Conservation (phyloP, 2,329 filamentous ascomycete genomes). For the Trichophyton benhamiae region DNA sequence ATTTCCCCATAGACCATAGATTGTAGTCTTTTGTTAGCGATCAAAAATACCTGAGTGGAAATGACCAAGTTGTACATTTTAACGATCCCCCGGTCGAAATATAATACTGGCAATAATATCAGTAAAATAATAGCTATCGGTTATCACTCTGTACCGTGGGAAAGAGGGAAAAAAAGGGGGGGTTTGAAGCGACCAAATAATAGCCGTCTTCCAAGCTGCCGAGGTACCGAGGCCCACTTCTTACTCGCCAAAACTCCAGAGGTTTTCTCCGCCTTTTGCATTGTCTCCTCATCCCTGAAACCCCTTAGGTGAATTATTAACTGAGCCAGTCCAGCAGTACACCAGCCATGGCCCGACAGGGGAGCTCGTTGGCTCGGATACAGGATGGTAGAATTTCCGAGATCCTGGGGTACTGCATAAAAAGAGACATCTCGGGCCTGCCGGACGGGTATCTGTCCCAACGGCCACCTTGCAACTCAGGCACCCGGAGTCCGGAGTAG, state of each 20-base stretch:
- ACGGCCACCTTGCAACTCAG: too few relatives aligned
- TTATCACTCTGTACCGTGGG: too few relatives aligned
- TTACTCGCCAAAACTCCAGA: background rate
- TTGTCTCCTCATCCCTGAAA: background rate
- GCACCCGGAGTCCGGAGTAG: background rate
- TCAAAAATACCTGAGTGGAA: background rate
- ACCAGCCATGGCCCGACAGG: background rate
- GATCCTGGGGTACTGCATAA: background rate
- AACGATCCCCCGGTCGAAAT: too few relatives aligned
- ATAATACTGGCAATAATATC: too few relatives aligned
- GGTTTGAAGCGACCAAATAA: background rate
- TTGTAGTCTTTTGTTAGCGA: background rate
- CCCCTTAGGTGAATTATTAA: background rate
- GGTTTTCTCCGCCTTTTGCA: background rate
- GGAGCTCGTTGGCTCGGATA: background rate
- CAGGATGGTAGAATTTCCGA: background rate
- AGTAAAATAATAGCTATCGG: too few relatives aligned
- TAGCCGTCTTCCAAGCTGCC: background rate
- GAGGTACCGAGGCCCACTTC: background rate
- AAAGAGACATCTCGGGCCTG: background rate
- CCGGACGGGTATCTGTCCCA: background rate
- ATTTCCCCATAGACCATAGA: constrained; percentile 16
- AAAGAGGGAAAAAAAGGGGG: too few relatives aligned
- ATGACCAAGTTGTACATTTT: too few relatives aligned
- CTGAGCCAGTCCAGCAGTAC: background rate